A percentile compares a stretch with the other conserved stretches of the same genome.
phyloP scores from a whole-genome alignment of 352 stramenopile species.

The Phytophthora hybrid region DNA sequence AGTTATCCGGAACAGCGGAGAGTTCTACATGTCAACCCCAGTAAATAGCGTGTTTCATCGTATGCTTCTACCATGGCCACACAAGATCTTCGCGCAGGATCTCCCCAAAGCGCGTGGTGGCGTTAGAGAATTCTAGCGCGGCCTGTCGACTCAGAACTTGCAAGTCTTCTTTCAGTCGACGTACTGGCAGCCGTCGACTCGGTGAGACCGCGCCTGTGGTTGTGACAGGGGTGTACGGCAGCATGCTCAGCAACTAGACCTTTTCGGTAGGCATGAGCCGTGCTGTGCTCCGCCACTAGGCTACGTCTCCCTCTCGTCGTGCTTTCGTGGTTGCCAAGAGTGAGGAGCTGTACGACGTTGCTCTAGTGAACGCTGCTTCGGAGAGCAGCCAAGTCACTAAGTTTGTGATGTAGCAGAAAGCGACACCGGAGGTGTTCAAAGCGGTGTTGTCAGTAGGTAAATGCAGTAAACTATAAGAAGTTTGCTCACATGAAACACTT shows the following conservation, averaged over 20 bases:
- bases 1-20: too few relatives aligned
- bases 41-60: too few relatives aligned
- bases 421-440: too few relatives aligned
- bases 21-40: too few relatives aligned
- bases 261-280: slow-evolving; percentile 79
- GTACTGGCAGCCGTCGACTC: slow-evolving; percentile 41
- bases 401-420: too few relatives aligned
- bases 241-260: slow-evolving; percentile 63
- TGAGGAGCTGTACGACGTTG: slow-evolving; percentile 64
- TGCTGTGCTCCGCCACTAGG: slow-evolving; percentile 67
- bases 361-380: slow-evolving; percentile 44
- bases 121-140: slow-evolving; percentile 83
- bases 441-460: too few relatives aligned
- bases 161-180: slow-evolving; percentile 79
- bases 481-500: too few relatives aligned
- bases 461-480: too few relatives aligned
- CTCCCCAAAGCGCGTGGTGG: slow-evolving; percentile 73
- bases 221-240: slow-evolving; percentile 73
- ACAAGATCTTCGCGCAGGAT: slow-evolving; percentile 71
- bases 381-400: slow-evolving; percentile 51
- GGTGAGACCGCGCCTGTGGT: slow-evolving; percentile 45
- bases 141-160: slow-evolving; percentile 72
- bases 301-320: slow-evolving; percentile 44
- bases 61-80: slow-evolving; percentile 75
- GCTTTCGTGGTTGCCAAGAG: slow-evolving; percentile 88